Percentiles rank a stretch among this genome's conserved stretches.
These are phyloP conservation scores for Mycena olivaceomarginata DNA, from an alignment of 768 basidiomycete species.

Conservation along the genomic window DNA sequence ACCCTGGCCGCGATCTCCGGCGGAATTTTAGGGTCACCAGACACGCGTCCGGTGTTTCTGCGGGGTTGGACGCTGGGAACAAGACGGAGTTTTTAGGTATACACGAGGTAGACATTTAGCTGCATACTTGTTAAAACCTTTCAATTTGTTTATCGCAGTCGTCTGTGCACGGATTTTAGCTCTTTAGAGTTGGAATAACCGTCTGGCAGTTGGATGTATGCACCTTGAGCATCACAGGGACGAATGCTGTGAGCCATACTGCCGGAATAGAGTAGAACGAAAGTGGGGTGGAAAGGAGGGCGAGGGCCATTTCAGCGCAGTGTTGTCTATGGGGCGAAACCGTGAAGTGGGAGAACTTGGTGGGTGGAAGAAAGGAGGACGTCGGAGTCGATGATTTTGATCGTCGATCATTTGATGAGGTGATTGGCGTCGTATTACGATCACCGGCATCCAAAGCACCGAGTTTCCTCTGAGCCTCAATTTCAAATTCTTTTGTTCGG, in stretches of 20 bases:
- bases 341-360: too few relatives aligned
- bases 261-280: constrained; percentile 55
- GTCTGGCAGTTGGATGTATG: not conserved
- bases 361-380: too few relatives aligned
- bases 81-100: too few relatives aligned
- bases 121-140: constrained; percentile 60
- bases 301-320: not conserved
- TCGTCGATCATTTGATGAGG: too few relatives aligned
- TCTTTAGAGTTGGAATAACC: not conserved
- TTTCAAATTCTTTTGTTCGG: too few relatives aligned
- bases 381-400: too few relatives aligned
- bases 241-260: constrained; percentile 50
- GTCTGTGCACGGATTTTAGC: constrained; percentile 1
- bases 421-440: too few relatives aligned
- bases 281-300: constrained; percentile 43
- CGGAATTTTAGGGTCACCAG: constrained; percentile 49
- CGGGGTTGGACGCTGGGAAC: constrained; percentile 53
- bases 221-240: constrained; percentile 50
- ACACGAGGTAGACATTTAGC: not conserved
- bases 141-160: constrained; percentile 46
- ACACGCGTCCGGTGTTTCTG: constrained; percentile 47
- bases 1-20: constrained; percentile 47
- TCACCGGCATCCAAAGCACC: too few relatives aligned
- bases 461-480: too few relatives aligned
- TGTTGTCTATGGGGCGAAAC: not conserved